These are phyloP conservation scores for Coemansia javaensis DNA, from an alignment of 192 early-diverging fungal species.

Conservation along the genomic window DNA sequence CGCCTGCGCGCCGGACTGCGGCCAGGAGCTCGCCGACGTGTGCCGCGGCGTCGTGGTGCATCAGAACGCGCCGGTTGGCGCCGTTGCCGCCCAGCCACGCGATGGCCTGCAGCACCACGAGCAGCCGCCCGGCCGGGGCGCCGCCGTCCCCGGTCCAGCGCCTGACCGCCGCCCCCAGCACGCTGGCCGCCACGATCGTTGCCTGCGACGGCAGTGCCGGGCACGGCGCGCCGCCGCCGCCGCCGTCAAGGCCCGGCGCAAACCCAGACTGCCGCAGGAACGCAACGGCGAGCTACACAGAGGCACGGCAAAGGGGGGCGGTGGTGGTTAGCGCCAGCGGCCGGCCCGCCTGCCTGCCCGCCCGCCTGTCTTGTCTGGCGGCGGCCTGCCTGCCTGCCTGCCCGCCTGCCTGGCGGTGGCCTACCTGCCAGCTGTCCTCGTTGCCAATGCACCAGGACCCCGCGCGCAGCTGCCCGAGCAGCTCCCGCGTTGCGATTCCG, in stretches of 20 bases:
- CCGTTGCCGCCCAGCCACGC: constrained; percentile 8
- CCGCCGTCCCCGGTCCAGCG: not conserved
- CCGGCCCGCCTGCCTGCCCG: no score
- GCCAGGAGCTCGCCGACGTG: constrained; percentile 6
- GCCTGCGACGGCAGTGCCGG: not conserved
- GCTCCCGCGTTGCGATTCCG: constrained; percentile 6
- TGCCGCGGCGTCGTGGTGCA: constrained; percentile 15
- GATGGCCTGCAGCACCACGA: constrained; percentile 17
- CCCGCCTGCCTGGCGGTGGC: not conserved
- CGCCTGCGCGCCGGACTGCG: constrained; percentile 3
- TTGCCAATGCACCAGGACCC: constrained; percentile 14
- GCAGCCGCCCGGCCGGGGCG: constrained; percentile 2
- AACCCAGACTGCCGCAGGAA: constrained; percentile 3
- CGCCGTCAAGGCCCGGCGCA: constrained; percentile 1
- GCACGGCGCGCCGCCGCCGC: not conserved
- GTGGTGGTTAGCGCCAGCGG: no score
- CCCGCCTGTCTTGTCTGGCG: not conserved
- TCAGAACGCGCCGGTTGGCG: constrained; percentile 19
- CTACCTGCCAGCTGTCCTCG: constrained; percentile 31
- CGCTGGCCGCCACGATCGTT: constrained; percentile 1
- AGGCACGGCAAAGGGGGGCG: no score
- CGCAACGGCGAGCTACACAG: constrained; percentile 10
- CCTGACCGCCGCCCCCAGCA: not conserved
- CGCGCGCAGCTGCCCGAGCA: constrained; percentile 7
- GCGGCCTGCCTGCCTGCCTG: not conserved